Evolutionary conservation across 257 asterid species (phyloP), one percentile per base, ranked within the genome.

Genomic region (Nicotiana paniculata): DNA sequence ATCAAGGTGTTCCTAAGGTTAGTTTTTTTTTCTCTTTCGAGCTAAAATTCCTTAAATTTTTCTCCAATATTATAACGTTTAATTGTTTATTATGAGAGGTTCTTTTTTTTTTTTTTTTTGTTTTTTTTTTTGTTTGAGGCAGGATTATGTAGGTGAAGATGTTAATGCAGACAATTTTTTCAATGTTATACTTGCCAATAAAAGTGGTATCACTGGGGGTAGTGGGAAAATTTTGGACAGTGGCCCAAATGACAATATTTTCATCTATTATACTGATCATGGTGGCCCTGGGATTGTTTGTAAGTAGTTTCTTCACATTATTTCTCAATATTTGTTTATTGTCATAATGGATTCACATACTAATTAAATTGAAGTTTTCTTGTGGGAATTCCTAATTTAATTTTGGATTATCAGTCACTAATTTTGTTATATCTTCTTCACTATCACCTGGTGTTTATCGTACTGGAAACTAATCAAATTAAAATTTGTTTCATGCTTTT

Each of bases 211-310:
- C 26, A 90, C 68, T 6, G 99, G 99, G 30, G 99, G 98, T 18
- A 96, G 98, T 15, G 97, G 98, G 65, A 96, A 96, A 93, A 96
- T 96, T 74, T 90, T 96, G 16, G 89, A 94, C 30, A 94, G 98
- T 55, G 93, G 93, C 68, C 98, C 97, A 30, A 88, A 94, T 77
- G 99, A 94, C 87, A 95, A 89, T 72, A 92, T 96, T 79, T 96
- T 96, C 86, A 70, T 96, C 72, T 96, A 88, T 84, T 96, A 94
- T 83, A 79, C 98, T 3, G 99, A 96, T 85, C 99, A 94, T 78
- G 99, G 98, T 72, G 98, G 98, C 69, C 97, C 98, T 81, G 99
- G 98, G n/a, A 90, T 94, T 17, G 93, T 96, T 67, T 97, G 98
- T 96, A 58, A 85, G 96, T 85, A 30, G 3, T 18, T 46, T 62